Base-by-base conservation (phyloP, 164 flowering plant genomes). In the Paratinospora sagittata region DNA sequence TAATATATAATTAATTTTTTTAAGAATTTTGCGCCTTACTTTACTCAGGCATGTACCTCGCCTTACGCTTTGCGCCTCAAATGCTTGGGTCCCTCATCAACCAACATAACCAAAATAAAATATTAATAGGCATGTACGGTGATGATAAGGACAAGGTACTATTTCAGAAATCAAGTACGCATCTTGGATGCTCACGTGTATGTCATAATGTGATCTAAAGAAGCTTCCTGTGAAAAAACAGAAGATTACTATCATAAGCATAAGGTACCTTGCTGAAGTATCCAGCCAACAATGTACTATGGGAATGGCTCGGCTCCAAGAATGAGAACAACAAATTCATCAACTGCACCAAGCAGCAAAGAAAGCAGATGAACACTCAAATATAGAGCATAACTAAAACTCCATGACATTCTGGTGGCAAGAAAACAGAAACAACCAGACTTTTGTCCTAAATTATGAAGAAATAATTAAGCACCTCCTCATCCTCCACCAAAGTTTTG, bases 291-390 rank as follows among this genome's bases (percentile, higher is more conserved):
- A 84, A 71, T 27, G 88, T 85, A 78, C 90, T 86, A 72, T 91
- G 98, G 4, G 94, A 65, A 66, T 75, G 86, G 13, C 84, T 80
- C 11, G 97, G 87, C 69, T 88, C 87, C 84, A 94, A 73, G 81
- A 92, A 94, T 43, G 98, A 94, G 84, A 93, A 93, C 62, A 93
- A 77, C 84, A 90, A 72, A 71, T 81, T 73, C 98, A 91, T 88
- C 85, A 93, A 86, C 98, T 93, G 88, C 55, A 58, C 8, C n/a
- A 74, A 66, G 63, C 34, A 72, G 69, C 36, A 58, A 68, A 55
- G 41, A 9, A 27, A 34, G 41, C 27, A 74, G 16, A 74, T 36
- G 37, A 71, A 47, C 65, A 71, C 3, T 11, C 64, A 43, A 26
- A 52, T 17, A 23, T 43, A 26, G 1, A 49, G 21, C 24, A 52